Evolutionary conservation across 116 monocot genomes (phyloP).

Genomic region (Dioscorea cayenensis): DNA sequence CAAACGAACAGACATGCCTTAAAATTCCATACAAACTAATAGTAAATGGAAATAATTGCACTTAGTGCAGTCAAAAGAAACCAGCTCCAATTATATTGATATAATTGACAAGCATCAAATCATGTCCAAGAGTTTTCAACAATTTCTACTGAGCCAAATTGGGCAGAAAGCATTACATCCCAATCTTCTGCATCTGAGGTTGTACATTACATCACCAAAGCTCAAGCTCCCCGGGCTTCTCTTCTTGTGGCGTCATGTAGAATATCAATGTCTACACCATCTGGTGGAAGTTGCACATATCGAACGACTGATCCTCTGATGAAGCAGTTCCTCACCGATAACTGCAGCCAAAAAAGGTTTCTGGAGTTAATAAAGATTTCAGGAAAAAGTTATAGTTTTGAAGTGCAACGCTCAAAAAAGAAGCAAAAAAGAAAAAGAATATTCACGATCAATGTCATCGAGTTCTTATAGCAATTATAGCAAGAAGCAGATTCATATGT

Average conservation of each 20-base stretch:
- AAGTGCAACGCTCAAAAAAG: background rate
- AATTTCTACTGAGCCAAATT: background rate
- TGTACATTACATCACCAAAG: background rate
- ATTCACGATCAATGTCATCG: no score
- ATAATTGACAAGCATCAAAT: no score
- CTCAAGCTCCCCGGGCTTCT: conserved; percentile 47
- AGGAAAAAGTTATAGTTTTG: background rate
- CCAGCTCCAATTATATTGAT: no score
- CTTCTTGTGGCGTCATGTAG: conserved; percentile 58
- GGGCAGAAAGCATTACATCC: background rate
- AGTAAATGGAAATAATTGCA: no score
- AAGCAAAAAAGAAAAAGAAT: background rate
- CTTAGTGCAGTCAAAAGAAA: no score
- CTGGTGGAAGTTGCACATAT: conserved; percentile 50
- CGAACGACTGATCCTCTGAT: conserved; percentile 47
- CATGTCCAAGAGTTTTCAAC: no score
- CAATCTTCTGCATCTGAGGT: background rate
- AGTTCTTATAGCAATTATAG: no score
- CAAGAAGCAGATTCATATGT: no score
- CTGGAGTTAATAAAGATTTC: background rate
- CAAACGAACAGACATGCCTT: no score
- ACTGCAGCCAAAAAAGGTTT: conserved; percentile 7
- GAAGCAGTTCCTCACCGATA: conserved; percentile 50
- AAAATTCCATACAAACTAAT: no score
- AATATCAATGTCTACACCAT: conserved; percentile 50